These are phyloP conservation scores for Chlorophyllum brunneum DNA, from an alignment of 768 basidiomycete species.

Conservation along the genomic window DNA sequence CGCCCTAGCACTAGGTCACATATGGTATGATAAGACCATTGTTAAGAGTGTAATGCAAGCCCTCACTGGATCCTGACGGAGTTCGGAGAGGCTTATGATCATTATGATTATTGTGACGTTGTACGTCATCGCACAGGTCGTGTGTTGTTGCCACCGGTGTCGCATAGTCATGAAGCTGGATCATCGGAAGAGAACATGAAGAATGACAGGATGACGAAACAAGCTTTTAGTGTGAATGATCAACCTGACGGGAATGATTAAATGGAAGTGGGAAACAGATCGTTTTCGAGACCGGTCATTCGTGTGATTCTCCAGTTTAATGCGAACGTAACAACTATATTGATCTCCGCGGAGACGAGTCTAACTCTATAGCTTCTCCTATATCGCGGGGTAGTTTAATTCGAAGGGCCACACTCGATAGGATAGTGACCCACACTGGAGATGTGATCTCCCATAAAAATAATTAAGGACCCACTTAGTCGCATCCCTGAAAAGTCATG, in stretches of 20 bases:
- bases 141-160: constrained; percentile 17
- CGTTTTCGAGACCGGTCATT: constrained; percentile 67
- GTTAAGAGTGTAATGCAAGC: constrained; percentile 45
- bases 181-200: constrained; percentile 8
- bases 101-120: constrained; percentile 69
- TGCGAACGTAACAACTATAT: no score
- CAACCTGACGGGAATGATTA: constrained; percentile 23
- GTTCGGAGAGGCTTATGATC: constrained; percentile 76
- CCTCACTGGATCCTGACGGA: no score
- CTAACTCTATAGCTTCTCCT: no score
- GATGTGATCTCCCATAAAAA: no score
- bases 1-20: constrained; percentile 58
- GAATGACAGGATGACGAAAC: constrained; percentile 10
- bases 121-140: constrained; percentile 66
- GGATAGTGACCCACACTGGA: no score
- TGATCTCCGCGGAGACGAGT: no score
- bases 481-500: no score
- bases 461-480: no score
- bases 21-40: constrained; percentile 49
- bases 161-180: neutral
- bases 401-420: no score
- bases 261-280: no score
- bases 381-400: no score
- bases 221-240: neutral
- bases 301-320: constrained; percentile 29